Evolutionary conservation across 371 early-diverging fungal genomes (phyloP), one percentile per base, ranked within the genome.

Genomic region (Entomophthora muscae): DNA sequence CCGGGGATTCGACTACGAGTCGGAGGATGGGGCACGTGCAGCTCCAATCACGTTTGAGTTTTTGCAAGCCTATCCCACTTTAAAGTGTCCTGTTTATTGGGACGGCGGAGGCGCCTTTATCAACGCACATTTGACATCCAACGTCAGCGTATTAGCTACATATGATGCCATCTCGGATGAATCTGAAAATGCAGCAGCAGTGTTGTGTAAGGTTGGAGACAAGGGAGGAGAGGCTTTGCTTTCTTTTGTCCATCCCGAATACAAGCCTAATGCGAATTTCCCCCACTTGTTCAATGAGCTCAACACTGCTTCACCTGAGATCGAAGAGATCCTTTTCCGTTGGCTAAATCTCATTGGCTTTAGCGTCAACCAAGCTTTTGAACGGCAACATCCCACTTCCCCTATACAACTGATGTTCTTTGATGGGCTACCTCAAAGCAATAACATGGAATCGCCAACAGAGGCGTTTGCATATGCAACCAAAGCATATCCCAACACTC

Each of bases 61-160:
- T 28, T n/a, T n/a, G n/a, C 13, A 57, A 26, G 28, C 27, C n/a
- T n/a, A 57, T 57, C 10, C 13, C 27, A 22, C 5, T n/a, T n/a
- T n/a, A n/a, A n/a, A n/a, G 3, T 1, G 30, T 22, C 27, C 27
- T 17, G 10, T 57, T n/a, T 89, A 89, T 66, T 87, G 82, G 67
- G 88, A 89, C 60, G 90, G 90, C 23, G 90, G 90, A 0, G 86
- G 89, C 0, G 83, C 73, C 64, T 89, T 89, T 73, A n/a, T n/a
- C n/a, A n/a, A n/a, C n/a, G n/a, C n/a, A n/a, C n/a, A n/a, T n/a
- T 74, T 77, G 22, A 71, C 65, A 53, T 57, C 55, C 3, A 71
- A 71, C 22, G 76, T 78, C 0, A 65, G 73, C 30, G 80, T 87
- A 1, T 67, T 89, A 57, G 84, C 77, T 0, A 70, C 79, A 60